Base-by-base conservation (phyloP, 441 rosid genomes). In the Pelargonium myrrhifolium region DNA sequence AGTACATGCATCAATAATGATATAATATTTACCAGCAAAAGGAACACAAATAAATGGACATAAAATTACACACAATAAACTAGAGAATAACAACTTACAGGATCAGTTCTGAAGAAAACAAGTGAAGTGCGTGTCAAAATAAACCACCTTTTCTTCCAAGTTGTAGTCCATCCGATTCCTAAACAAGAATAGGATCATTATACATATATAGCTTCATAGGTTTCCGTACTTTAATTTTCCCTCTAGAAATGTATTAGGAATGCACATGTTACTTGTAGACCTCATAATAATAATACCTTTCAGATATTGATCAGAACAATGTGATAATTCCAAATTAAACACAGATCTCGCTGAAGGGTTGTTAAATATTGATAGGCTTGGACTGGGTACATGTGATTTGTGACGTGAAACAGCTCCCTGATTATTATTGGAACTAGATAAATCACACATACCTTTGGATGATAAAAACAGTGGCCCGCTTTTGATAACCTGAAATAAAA, bases 141-240 rank as follows among this genome's bases (percentile, higher is more conserved):
- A 76, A 95, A 95, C 99, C 99, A 95, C 68, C 99, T 79, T 79
- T 92, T 95, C 84, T 95, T 95, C 99, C 98, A 95, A 31, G 37
- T 31, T 9, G 98, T 82, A 65, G 98, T 90, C 99, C 99, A 95
- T 43, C 99, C 99, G 78, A 95, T 88, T 77, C 99, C 99, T 94
- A 71, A 64, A 51, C 40, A 43, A 40, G 15, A 51, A 22, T 31
- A 31, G 4, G 37, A 31, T 31, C 37, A 5, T 62, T 28, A 26
- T 26, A 26, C 3, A n/a, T n/a, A n/a, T 26, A 31, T 31, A 31
- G 14, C 15, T 28, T 42, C 22, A 20, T 28, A 28, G 12, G 56
- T n/a, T 21, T 18, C 69, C 49, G 5, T 66, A 20, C 68, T 70
- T 43, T 53, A n/a, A n/a, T n/a, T n/a, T n/a, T 51, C 8, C 14